Conservation (phyloP, 2,329 filamentous ascomycete species). For the Aspergillus sp. region DNA sequence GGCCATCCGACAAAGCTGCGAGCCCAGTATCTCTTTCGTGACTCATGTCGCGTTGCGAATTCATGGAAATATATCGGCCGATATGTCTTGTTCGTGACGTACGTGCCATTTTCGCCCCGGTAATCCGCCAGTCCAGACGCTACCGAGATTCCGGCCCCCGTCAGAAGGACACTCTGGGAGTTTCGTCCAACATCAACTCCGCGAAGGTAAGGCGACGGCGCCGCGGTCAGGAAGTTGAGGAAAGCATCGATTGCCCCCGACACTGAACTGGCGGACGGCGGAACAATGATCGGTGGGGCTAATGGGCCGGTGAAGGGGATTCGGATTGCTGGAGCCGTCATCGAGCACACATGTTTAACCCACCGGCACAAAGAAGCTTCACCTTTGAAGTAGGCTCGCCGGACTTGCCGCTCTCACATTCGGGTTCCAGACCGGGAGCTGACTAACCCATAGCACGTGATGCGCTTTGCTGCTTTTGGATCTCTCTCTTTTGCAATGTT, state of each 20-base stretch:
- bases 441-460: background rate
- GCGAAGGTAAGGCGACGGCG: constrained; percentile 52
- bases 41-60: constrained; percentile 77
- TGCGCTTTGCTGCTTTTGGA: background rate
- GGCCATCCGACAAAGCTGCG: constrained; percentile 92
- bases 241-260: constrained; percentile 76
- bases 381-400: background rate
- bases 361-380: background rate
- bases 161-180: constrained; percentile 64
- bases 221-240: constrained; percentile 69
- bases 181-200: constrained; percentile 42
- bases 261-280: constrained; percentile 67
- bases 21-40: constrained; percentile 92
- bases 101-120: constrained; percentile 83
- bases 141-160: constrained; percentile 90
- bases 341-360: constrained; percentile 42
- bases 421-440: background rate
- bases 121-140: constrained; percentile 93
- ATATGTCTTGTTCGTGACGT: constrained; percentile 86
- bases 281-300: constrained; percentile 72
- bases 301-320: constrained; percentile 89
- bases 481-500: background rate
- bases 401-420: background rate
- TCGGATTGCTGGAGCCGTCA: constrained; percentile 74
- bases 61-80: constrained; percentile 92